These are phyloP conservation scores for Zasmidium angulare DNA, from an alignment of 2,329 filamentous ascomycete genomes.

Conservation along the genomic window DNA sequence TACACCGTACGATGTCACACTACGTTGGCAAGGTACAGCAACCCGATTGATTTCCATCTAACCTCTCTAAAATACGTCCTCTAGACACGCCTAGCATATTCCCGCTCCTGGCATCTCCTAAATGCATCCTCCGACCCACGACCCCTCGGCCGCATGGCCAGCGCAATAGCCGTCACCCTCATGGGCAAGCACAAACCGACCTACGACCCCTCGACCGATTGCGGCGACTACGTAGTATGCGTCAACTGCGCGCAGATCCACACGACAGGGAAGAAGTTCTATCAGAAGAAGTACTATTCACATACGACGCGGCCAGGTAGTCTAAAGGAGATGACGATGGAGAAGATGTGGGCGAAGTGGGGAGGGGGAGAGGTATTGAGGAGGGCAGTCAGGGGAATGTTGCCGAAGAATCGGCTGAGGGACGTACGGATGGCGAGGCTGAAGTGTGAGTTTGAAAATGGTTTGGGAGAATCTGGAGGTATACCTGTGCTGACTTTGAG, in stretches of 20 bases:
- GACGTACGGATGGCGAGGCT: slow-evolving; percentile 83
- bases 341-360: slow-evolving; percentile 88
- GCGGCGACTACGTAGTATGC: slow-evolving; percentile 91
- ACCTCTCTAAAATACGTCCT: background rate
- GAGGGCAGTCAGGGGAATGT: slow-evolving; percentile 92
- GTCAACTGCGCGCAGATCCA: slow-evolving; percentile 82
- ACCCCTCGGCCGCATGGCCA: slow-evolving; percentile 85
- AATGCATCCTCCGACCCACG: slow-evolving; percentile 66
- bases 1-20: slow-evolving; percentile 66
- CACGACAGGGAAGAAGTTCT: slow-evolving; percentile 87
- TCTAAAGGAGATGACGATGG: slow-evolving; percentile 88
- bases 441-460: slow-evolving; percentile 58
- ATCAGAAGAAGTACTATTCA: slow-evolving; percentile 93
- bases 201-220: slow-evolving; percentile 95
- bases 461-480: background rate
- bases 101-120: slow-evolving; percentile 92
- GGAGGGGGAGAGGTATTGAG: slow-evolving; percentile 88
- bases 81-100: slow-evolving; percentile 94
- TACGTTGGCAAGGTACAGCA: slow-evolving; percentile 68
- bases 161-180: slow-evolving; percentile 78
- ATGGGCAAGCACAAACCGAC: slow-evolving; percentile 99
- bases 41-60: background rate
- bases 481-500: background rate
- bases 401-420: slow-evolving; percentile 92
- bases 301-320: slow-evolving; percentile 89